Evolutionary conservation across 2,329 filamentous ascomycete genomes (phyloP).

Genomic region (Coleophoma eucalyptorum): DNA sequence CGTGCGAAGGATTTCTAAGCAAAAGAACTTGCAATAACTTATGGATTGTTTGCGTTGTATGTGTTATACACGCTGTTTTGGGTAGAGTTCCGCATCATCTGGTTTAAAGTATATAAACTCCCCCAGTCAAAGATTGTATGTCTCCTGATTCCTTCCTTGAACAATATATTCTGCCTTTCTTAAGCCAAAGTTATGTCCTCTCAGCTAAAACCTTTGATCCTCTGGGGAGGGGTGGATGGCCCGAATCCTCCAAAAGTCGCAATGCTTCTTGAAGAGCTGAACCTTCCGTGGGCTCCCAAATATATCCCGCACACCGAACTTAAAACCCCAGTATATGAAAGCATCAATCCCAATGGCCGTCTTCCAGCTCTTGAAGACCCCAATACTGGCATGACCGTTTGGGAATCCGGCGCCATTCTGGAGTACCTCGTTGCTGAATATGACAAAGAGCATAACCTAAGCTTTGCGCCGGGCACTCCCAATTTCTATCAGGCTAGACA

Average conservation of each 20-base stretch:
- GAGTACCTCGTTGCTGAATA: slow-evolving; percentile 36
- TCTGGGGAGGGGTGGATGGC: no score
- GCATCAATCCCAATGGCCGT: slow-evolving; percentile 18
- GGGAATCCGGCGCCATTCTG: slow-evolving; percentile 39
- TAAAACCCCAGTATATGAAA: slow-evolving; percentile 32
- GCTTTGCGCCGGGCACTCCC: slow-evolving; percentile 21
- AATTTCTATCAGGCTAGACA: slow-evolving; percentile 27
- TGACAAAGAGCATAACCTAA: slow-evolving; percentile 30
- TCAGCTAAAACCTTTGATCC: no score
- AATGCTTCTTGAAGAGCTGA: background rate
- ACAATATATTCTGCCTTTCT: no score
- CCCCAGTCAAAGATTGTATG: no score
- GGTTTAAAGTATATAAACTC: no score
- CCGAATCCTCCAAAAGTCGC: background rate
- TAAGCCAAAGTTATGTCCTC: no score
- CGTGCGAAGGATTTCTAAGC: no score
- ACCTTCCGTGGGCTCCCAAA: background rate
- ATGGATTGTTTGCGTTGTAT: no score
- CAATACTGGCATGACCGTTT: slow-evolving; percentile 34
- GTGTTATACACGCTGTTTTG: no score
- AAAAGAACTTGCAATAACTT: no score
- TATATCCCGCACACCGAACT: background rate
- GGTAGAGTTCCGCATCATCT: no score
- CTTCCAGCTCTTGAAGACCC: slow-evolving; percentile 29
- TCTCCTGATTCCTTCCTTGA: no score